These are phyloP conservation scores for Medicago truncatula DNA, from an alignment of 306 rosid species.

Conservation along the genomic window MtrunA17r5.0-ANR NC_053046.1:4248001-4248500, in stretches of 20 bases:
- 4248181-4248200: too few relatives aligned
- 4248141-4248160: slow-evolving; percentile 55
- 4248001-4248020: not conserved
- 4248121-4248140: slow-evolving; percentile 70
- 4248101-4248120: slow-evolving; percentile 70
- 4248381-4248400: slow-evolving; percentile 77
- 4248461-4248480: slow-evolving; percentile 66
- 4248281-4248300: too few relatives aligned
- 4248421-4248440: slow-evolving; percentile 57
- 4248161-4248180: not conserved
- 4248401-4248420: slow-evolving; percentile 66
- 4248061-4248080: not conserved
- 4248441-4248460: slow-evolving; percentile 80
- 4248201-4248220: not conserved
- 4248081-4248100: slow-evolving; percentile 55
- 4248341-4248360: not conserved
- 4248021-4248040: not conserved
- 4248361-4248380: slow-evolving; percentile 2
- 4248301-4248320: not conserved
- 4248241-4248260: too few relatives aligned
- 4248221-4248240: too few relatives aligned
- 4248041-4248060: not conserved
- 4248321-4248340: not conserved
- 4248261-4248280: too few relatives aligned
- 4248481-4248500: slow-evolving; percentile 59